Percentiles rank a stretch among this genome's conserved stretches.
Evolutionary conservation across 2,329 filamentous ascomycete genomes (phyloP).

Genomic region (Aspergillus neotritici): DNA sequence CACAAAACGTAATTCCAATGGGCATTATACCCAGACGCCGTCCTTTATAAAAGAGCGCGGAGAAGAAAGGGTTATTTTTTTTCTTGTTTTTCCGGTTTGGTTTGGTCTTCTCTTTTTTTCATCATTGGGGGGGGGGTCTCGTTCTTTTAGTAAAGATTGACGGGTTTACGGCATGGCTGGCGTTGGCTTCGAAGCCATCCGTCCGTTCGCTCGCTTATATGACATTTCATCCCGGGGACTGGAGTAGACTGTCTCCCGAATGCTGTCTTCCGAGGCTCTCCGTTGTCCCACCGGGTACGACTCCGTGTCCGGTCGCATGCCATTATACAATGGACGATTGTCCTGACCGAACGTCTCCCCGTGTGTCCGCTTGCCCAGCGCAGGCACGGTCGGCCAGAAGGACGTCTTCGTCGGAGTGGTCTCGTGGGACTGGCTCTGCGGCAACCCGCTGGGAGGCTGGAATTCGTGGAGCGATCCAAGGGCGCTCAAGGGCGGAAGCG

Average conservation of each 20-base stretch:
- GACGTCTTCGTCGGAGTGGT: constrained; percentile 22
- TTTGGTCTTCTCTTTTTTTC: background rate
- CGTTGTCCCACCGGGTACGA: constrained; percentile 18
- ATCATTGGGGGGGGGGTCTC: too few species aligned
- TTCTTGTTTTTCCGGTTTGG: background rate
- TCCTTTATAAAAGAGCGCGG: constrained; percentile 9
- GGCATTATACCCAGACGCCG: constrained; percentile 15
- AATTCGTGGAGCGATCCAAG: constrained; percentile 23
- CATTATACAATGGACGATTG: constrained; percentile 38
- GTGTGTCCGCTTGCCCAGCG: constrained; percentile 31
- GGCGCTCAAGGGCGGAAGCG: constrained; percentile 34
- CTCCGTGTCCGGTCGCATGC: constrained; percentile 38
- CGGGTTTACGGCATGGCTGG: constrained; percentile 16
- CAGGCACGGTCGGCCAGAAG: constrained; percentile 27
- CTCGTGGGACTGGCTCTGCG: constrained; percentile 21
- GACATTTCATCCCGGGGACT: constrained; percentile 27
- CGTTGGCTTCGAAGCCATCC: constrained; percentile 29
- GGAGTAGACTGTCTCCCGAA: constrained; percentile 18
- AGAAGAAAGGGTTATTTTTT: background rate
- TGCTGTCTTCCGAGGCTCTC: constrained; percentile 22
- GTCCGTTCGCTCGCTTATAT: constrained; percentile 33
- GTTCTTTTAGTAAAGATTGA: background rate
- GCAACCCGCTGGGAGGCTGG: constrained; percentile 20
- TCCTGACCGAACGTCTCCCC: constrained; percentile 37
- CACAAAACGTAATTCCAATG: constrained; percentile 10